phyloP scores from a whole-genome alignment of 768 basidiomycete species.

The Trametes gibbosa region DNA sequence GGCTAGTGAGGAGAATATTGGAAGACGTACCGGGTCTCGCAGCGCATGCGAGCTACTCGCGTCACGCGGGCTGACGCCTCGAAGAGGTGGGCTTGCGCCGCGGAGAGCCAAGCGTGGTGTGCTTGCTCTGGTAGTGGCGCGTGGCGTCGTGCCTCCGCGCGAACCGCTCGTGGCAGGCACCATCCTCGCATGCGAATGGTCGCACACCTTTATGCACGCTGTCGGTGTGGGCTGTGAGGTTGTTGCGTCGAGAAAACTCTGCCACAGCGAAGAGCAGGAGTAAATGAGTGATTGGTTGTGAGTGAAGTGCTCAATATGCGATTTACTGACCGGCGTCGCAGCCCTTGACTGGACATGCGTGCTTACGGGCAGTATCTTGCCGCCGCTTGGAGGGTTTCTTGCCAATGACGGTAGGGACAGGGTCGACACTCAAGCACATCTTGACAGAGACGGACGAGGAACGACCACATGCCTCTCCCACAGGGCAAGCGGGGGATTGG shows the following conservation, averaged over 20 bases:
- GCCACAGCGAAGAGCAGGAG: too few species aligned
- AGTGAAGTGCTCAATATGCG: too few species aligned
- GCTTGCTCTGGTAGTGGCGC: constrained; percentile 6
- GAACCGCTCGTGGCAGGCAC: background rate
- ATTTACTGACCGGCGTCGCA: too few species aligned
- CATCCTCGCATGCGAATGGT: background rate
- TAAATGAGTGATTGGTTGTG: too few species aligned
- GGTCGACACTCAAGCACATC: too few species aligned
- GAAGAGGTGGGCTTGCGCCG: constrained; percentile 12
- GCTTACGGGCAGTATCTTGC: too few species aligned
- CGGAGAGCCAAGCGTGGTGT: constrained; percentile 12
- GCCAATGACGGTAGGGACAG: too few species aligned
- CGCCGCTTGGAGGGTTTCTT: too few species aligned
- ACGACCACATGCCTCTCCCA: too few species aligned
- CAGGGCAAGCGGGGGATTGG: too few species aligned
- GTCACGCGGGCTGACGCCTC: constrained; percentile 2
- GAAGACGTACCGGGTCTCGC: background rate
- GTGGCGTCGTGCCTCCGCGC: constrained; percentile 13
- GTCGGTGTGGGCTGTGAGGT: constrained; percentile 12
- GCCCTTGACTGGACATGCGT: too few species aligned
- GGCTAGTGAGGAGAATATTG: background rate
- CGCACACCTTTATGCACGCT: constrained; percentile 5
- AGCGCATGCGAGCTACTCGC: background rate
- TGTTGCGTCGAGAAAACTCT: constrained; percentile 9
- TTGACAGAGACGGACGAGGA: too few species aligned